Conservation (phyloP, 192 early-diverging fungal species). For the Cetraspora pellucida region DNA sequence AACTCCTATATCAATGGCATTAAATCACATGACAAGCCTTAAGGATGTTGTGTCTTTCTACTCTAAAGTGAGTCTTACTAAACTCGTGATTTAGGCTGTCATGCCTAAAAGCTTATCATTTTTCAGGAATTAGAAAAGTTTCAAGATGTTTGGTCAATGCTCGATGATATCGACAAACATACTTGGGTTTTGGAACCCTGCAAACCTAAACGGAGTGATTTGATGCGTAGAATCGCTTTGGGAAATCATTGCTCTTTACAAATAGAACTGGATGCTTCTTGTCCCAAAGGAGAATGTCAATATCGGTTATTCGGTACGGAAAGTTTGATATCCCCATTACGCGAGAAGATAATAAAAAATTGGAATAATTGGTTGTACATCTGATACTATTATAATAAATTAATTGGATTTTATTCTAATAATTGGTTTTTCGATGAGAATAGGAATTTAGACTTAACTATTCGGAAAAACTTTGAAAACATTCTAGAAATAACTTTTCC, state of each 20-base stretch:
- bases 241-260: conserved; percentile 34
- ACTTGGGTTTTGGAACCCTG: conserved; percentile 33
- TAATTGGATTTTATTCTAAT: background rate
- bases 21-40: background rate
- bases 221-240: conserved; percentile 23
- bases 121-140: conserved; percentile 29
- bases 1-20: background rate
- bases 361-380: conserved; percentile 16
- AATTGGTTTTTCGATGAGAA: background rate
- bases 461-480: conserved; percentile 28
- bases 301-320: conserved; percentile 20
- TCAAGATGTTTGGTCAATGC: conserved; percentile 31
- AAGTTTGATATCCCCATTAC: conserved; percentile 8
- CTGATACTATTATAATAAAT: background rate
- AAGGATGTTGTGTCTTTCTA: conserved; percentile 1
- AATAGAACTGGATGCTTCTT: conserved; percentile 7
- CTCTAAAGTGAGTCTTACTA: conserved; percentile 1
- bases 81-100: too few species aligned
- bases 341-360: conserved; percentile 6
- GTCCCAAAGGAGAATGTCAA: conserved; percentile 9
- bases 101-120: too few species aligned
- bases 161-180: conserved; percentile 28
- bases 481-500: conserved; percentile 30
- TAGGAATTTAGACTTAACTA: conserved; percentile 11
- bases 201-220: conserved; percentile 29